Evolutionary conservation across 148 eudicot species (phyloP), one percentile per base, ranked within the genome.

Genomic region (Rheum nobile): DNA sequence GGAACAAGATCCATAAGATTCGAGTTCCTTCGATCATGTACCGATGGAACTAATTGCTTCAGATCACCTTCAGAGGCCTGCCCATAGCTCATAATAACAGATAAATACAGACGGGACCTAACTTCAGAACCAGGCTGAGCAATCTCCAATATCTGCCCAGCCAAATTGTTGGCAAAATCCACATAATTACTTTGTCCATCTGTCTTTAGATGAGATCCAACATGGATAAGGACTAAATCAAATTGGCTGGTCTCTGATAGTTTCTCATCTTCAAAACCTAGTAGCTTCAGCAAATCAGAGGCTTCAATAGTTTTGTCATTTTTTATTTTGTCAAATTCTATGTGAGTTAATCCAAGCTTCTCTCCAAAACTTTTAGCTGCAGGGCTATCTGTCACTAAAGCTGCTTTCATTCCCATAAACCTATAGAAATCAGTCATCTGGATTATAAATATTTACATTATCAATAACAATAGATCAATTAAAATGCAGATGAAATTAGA

Each of bases 361-460:
- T 76, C 82, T 32, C 91, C 89, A 61, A 88, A 86, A 69, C 79
- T 75, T 74, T 76, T 81, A 79, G 88, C 74, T 57, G 85, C 71
- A 44, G 84, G 71, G 79, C 77, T 82, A 72, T 81, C 71, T 26
- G 98, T 83, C 46, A 91, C 69, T 50, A 94, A 35, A 65, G 93
- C 96, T 72, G 92, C 90, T 83, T 75, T 89, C 93, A 94, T 88
- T 54, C 97, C 97, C 98, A 91, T 91, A 81, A 94, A 94, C 87
- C 97, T 94, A 82, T 77, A 81, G 39, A 65, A 1, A 16, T 1
- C 70, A 34, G 5, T 14, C 32, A 34, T 16, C 16, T 65, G 41
- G 6, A 65, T 61, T 24, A 14, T 11, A 31, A 8, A 13, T 14
- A 61, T 14, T 32, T 65, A 4, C 67, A 61, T 28, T 37, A 32